These are phyloP conservation scores for Orbilia blumenaviensis DNA, from an alignment of 2,329 filamentous ascomycete species.

Conservation along the genomic window DNA sequence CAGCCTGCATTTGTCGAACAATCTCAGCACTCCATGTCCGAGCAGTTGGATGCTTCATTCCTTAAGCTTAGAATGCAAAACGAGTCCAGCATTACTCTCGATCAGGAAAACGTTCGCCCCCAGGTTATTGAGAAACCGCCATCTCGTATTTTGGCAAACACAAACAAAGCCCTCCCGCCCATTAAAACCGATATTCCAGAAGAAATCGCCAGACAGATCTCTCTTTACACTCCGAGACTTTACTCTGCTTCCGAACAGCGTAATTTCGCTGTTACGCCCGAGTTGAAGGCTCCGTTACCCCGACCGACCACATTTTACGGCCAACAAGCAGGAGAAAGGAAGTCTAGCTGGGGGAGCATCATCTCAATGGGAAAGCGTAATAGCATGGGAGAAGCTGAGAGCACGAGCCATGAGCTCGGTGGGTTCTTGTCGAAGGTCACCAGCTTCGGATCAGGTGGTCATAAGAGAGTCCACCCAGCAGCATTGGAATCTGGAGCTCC, in stretches of 20 bases:
- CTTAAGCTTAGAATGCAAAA: constrained; percentile 14
- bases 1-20: constrained; percentile 13
- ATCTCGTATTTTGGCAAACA: constrained; percentile 2
- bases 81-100: constrained; percentile 1
- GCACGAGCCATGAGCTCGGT: background rate
- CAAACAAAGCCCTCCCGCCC: constrained; percentile 39
- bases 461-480: constrained; percentile 44
- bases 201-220: constrained; percentile 28
- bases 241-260: constrained; percentile 42
- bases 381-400: constrained; percentile 25
- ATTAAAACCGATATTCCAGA: constrained; percentile 43
- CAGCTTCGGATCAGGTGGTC: constrained; percentile 8
- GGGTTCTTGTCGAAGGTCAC: constrained; percentile 26
- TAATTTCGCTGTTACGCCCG: constrained; percentile 32
- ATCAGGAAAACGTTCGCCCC: constrained; percentile 31
- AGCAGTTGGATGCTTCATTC: constrained; percentile 17
- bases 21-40: constrained; percentile 4
- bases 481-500: constrained; percentile 6
- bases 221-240: constrained; percentile 36
- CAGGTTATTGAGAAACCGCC: too few species aligned
- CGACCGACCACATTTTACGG: constrained; percentile 33
- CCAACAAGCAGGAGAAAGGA: constrained; percentile 24
- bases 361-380: constrained; percentile 32
- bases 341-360: constrained; percentile 44
- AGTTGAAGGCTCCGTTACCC: constrained; percentile 20